Conservation (phyloP, 1,139 yeast species). For the Suhomyces panamericanus region DNA sequence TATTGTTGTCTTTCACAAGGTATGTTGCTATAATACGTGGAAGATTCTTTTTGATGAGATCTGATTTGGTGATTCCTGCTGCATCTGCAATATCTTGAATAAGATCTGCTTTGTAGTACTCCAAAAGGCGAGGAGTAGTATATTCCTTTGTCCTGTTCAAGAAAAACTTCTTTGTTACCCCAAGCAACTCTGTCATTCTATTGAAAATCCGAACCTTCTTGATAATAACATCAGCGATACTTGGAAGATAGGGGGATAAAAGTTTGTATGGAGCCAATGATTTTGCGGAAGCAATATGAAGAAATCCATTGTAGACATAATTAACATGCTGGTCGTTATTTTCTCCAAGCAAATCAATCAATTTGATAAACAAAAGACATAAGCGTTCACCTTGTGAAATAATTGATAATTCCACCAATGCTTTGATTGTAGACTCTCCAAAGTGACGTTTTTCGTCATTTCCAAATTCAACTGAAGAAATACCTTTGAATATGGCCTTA, state of each 20-base stretch:
- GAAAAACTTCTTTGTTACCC: constrained; percentile 60
- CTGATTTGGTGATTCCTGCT: constrained; percentile 32
- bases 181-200: constrained; percentile 63
- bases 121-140: constrained; percentile 75
- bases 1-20: constrained; percentile 37
- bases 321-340: constrained; percentile 61
- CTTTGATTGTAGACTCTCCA: constrained; percentile 62
- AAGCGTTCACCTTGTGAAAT: constrained; percentile 62
- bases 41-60: constrained; percentile 36
- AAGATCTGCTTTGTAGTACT: constrained; percentile 61
- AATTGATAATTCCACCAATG: constrained; percentile 62
- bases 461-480: constrained; percentile 39
- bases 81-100: constrained; percentile 55
- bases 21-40: constrained; percentile 45
- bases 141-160: constrained; percentile 68
- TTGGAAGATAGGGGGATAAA: constrained; percentile 75
- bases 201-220: constrained; percentile 59
- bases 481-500: constrained; percentile 33
- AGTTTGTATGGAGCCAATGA: constrained; percentile 65
- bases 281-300: constrained; percentile 46
- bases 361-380: constrained; percentile 56
- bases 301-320: constrained; percentile 59
- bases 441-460: constrained; percentile 34
- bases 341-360: constrained; percentile 62
- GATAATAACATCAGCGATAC: constrained; percentile 67